A percentile compares a stretch with the other conserved stretches of the same genome.
phyloP scores from a whole-genome alignment of 108 stramenopile genomes.

The Fistulifera solaris region DNA sequence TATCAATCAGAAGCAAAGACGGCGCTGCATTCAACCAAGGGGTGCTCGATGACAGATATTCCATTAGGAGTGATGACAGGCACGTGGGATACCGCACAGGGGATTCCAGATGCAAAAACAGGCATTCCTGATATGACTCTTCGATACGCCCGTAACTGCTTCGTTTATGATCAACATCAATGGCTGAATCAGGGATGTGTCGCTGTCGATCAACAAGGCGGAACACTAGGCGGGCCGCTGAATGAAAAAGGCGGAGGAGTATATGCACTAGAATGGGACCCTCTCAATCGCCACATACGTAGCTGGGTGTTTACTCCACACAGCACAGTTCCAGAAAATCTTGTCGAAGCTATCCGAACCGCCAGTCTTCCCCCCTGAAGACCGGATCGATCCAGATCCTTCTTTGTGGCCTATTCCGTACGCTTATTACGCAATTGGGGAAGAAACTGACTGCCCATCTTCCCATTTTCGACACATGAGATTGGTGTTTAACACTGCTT shows the following conservation, averaged over 20 bases:
- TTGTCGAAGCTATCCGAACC: constrained; percentile 49
- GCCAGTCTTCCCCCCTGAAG: constrained; percentile 25
- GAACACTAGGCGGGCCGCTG: constrained; percentile 61
- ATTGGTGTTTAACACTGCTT: constrained; percentile 80
- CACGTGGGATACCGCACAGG: constrained; percentile 73
- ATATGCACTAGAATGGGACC: constrained; percentile 86
- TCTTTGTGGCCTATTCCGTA: constrained; percentile 76
- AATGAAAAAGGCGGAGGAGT: constrained; percentile 84
- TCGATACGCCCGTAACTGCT: constrained; percentile 69
- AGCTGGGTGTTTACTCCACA: constrained; percentile 87
- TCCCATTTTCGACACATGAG: constrained; percentile 81
- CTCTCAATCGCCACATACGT: constrained; percentile 64
- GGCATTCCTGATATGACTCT: constrained; percentile 30
- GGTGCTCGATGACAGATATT: constrained; percentile 75
- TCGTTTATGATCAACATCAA: constrained; percentile 84
- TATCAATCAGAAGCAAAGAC: constrained; percentile 76
- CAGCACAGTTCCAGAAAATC: constrained; percentile 57
- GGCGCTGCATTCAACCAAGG: constrained; percentile 64
- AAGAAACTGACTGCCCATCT: constrained; percentile 58
- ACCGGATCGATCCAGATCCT: constrained; percentile 71
- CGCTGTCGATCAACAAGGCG: constrained; percentile 49
- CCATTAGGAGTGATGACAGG: constrained; percentile 60
- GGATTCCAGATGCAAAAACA: constrained; percentile 67
- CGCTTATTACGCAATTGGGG: constrained; percentile 78
- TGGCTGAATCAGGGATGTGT: constrained; percentile 94